Evolutionary conservation across 1,284 basidiomycete species (phyloP), one percentile per base, ranked within the genome.

Genomic region (Papiliotrema fonsecae): DNA sequence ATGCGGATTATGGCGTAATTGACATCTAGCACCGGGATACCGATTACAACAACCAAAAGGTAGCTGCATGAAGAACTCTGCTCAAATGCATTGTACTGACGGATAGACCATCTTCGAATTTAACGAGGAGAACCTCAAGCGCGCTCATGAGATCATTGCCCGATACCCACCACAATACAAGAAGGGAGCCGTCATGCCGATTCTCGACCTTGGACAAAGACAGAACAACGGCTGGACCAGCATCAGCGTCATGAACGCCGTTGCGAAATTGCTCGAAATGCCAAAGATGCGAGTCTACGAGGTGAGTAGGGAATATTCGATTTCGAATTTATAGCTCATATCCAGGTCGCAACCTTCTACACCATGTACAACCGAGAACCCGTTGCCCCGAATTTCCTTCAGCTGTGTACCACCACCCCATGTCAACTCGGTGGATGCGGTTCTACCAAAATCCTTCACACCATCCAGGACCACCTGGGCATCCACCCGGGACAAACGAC

Each of bases 151-250:
- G 73, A 88, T 97, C 75, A 88, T 97, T 72, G 80, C 87, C 42
- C 84, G 85, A 62, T 98, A 98, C 78, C 94, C 94, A 4, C 79
- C 87, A 43, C 94, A 98, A 74, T 97, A 97, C 81, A 94, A 92
- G 80, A 97, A 97, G 75, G 89, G 88, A 14, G 96, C 96, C 28
- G 87, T 93, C 63, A 97, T 99, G 67, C 94, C 96, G 36, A 80
- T 99, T 31, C 84, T 99, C 51, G 92, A 98, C 76, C 81, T 99
- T 37, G 94, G 86, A 2, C 96, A 99, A 77, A 82, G 91, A 60
- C 96, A 98, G 76, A 97, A 98, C 78, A 88, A 91, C 64, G 92
- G 91, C 63, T 99, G 91, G 90, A 94, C 92, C n/a, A 91, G 87
- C 68, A 94, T 99, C 62, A 89, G 87, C 64, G 92, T 94, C 55